Percentiles rank a stretch among this genome's conserved stretches.
These are phyloP conservation scores for Exophiala bonariae DNA, from an alignment of 2,329 filamentous ascomycete species.

Conservation along the genomic window DNA sequence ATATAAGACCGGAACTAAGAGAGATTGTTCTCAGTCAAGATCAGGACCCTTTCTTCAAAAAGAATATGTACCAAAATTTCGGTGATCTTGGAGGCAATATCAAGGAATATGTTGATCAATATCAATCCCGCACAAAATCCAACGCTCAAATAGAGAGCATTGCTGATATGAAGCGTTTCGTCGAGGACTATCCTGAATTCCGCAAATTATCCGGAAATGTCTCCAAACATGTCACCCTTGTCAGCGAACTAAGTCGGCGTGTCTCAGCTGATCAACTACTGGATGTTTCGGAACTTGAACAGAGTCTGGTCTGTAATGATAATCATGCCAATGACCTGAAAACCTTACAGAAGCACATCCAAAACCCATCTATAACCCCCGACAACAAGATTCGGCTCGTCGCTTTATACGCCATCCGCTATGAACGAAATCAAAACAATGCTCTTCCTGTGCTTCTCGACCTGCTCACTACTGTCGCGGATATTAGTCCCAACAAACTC, in stretches of 20 bases:
- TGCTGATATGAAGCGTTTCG: slow-evolving; percentile 97
- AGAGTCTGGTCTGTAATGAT: slow-evolving; percentile 94
- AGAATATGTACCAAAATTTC: slow-evolving; percentile 99
- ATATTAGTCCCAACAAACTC: slow-evolving; percentile 72
- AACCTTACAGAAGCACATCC: slow-evolving; percentile 83
- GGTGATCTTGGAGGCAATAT: slow-evolving; percentile 93
- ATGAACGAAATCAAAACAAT: slow-evolving; percentile 82
- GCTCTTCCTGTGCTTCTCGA: slow-evolving; percentile 83
- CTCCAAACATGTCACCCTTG: slow-evolving; percentile 95
- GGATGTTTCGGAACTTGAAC: slow-evolving; percentile 96
- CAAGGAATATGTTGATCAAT: slow-evolving; percentile 98
- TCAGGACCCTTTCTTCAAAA: slow-evolving; percentile 97
- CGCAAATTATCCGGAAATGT: slow-evolving; percentile 96
- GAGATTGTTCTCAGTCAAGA: slow-evolving; percentile 96
- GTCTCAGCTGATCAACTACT: slow-evolving; percentile 83
- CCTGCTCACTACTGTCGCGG: slow-evolving; percentile 79
- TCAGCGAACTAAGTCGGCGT: slow-evolving; percentile 85
- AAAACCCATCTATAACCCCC: slow-evolving; percentile 71
- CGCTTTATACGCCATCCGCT: slow-evolving; percentile 90
- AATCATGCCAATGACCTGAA: slow-evolving; percentile 91
- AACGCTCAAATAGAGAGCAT: slow-evolving; percentile 97
- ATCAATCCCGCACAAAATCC: slow-evolving; percentile 95
- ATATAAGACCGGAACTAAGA: slow-evolving; percentile 80
- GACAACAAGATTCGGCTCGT: slow-evolving; percentile 88
- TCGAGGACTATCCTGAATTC: slow-evolving; percentile 98